Evolutionary conservation across 805 yeast genomes (phyloP), one percentile per base, ranked within the genome.

Genomic region (Ogataea glucozyma): DNA sequence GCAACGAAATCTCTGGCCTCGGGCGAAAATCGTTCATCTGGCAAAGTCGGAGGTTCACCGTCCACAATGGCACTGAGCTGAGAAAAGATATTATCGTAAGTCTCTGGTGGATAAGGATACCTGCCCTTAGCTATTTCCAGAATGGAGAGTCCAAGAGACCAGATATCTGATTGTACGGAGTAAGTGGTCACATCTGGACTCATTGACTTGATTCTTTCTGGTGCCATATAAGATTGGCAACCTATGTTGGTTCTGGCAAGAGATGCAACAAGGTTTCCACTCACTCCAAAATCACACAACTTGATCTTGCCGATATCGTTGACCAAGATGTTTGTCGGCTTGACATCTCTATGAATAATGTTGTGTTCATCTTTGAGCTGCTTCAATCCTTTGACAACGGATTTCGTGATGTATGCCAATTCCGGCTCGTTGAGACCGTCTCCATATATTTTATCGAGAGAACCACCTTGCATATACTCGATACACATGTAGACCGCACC

Each of bases 401-500:
- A 74, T 53, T 83, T 84, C 4, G 96, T 78, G 34, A 90, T 83
- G 53, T 76, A 79, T 2, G 95, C 95, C 44, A 91, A 69, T 49
- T 84, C 83, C 6, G 81, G 77, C 61, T 91, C 99, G 49, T 83
- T 85, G 23, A 85, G 71, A 31, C 90, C 88, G 36, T 69, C 71
- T 3, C 81, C 84, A 64, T 89, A 91, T 12, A 90, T 73, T 58
- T 85, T 87, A 65, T 91, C 97, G 46, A 91, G 68, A 0, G 97
- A 88, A 0, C 97, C 96, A 36, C 96, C 97, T 63, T 88, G 95
- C 99, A 91, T 91, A 63, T 82, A 88, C 67, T 91, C 99, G 78
- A 91, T 91, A 67, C 98, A 93, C 88, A 91, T 88, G 67, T 90
- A 93, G 20, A 91, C 99, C 1, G 97, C 96, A 35, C 97, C 97